These are phyloP conservation scores for Amphichorda felina DNA, from an alignment of 2,329 filamentous ascomycete species.

Conservation along the genomic window DNA sequence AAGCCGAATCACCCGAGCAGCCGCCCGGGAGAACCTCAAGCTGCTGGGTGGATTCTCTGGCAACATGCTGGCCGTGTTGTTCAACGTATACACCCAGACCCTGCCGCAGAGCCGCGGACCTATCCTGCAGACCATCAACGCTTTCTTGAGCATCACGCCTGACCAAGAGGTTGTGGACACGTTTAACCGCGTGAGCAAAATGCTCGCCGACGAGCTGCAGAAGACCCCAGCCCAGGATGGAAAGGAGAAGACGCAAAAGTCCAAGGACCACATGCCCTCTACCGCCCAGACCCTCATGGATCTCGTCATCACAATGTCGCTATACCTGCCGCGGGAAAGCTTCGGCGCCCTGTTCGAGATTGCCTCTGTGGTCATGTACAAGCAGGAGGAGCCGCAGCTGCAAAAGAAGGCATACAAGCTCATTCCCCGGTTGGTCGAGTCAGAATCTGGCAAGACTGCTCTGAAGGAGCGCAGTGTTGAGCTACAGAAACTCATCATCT, in stretches of 20 bases:
- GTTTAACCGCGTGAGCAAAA: constrained; percentile 74
- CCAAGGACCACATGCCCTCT: constrained; percentile 70
- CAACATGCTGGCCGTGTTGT: constrained; percentile 91
- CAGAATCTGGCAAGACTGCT: constrained; percentile 63
- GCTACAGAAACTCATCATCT: constrained; percentile 70
- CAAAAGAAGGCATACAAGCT: constrained; percentile 99
- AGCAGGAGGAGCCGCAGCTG: constrained; percentile 74
- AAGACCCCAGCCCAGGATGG: constrained; percentile 37
- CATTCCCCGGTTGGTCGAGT: constrained; percentile 79
- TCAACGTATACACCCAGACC: constrained; percentile 97
- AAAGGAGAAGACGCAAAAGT: constrained; percentile 52
- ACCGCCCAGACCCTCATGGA: constrained; percentile 95
- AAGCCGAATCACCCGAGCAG: constrained; percentile 62
- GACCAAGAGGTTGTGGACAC: constrained; percentile 71
- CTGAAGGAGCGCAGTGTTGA: constrained; percentile 65
- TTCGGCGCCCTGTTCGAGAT: constrained; percentile 80
- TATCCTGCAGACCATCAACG: constrained; percentile 89
- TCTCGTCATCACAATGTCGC: constrained; percentile 87
- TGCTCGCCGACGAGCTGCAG: constrained; percentile 64
- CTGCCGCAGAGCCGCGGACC: constrained; percentile 83
- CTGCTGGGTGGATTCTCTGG: constrained; percentile 69
- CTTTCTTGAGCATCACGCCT: constrained; percentile 82
- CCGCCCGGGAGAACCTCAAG: constrained; percentile 69
- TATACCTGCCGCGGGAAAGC: constrained; percentile 80
- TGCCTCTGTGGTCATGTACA: constrained; percentile 70